Conservation (phyloP, 2,329 filamentous ascomycete species). For the Stachybotrys elegans region DNA sequence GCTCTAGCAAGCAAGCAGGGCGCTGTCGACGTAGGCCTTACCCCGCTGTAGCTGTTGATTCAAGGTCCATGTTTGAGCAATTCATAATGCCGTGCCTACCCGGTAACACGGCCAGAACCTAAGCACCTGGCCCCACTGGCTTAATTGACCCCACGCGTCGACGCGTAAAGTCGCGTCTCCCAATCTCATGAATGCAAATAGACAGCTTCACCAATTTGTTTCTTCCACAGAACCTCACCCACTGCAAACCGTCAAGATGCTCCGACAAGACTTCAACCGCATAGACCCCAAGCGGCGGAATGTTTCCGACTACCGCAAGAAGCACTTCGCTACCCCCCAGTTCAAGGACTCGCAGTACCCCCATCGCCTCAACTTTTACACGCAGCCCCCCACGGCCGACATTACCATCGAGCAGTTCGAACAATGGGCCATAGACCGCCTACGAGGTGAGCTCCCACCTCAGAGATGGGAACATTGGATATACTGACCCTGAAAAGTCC, state of each 20-base stretch:
- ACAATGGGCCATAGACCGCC: conserved; percentile 92
- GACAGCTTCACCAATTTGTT: too few species aligned
- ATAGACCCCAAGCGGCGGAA: conserved; percentile 69
- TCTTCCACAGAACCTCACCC: conserved; percentile 2
- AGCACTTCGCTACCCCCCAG: conserved; percentile 73
- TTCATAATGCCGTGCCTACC: too few species aligned
- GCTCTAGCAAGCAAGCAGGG: too few species aligned
- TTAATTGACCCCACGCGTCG: conserved; percentile 20
- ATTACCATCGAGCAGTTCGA: conserved; percentile 97
- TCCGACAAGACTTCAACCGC: conserved; percentile 46
- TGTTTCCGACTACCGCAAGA: conserved; percentile 73
- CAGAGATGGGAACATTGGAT: background rate
- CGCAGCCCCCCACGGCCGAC: conserved; percentile 80
- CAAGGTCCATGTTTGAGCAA: too few species aligned
- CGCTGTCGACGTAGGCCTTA: too few species aligned
- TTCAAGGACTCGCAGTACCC: conserved; percentile 78
- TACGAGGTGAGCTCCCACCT: conserved; percentile 57
- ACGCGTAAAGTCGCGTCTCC: conserved; percentile 30
- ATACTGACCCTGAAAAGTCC: conserved; percentile 45
- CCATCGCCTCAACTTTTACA: conserved; percentile 88
- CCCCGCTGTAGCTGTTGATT: too few species aligned
- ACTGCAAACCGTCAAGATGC: conserved; percentile 30
- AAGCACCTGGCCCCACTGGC: background rate
- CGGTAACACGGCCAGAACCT: too few species aligned
- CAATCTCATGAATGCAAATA: too few species aligned